phyloP scores from a whole-genome alignment of 2,329 filamentous ascomycete genomes.

The Aureobasidium sp. region DNA sequence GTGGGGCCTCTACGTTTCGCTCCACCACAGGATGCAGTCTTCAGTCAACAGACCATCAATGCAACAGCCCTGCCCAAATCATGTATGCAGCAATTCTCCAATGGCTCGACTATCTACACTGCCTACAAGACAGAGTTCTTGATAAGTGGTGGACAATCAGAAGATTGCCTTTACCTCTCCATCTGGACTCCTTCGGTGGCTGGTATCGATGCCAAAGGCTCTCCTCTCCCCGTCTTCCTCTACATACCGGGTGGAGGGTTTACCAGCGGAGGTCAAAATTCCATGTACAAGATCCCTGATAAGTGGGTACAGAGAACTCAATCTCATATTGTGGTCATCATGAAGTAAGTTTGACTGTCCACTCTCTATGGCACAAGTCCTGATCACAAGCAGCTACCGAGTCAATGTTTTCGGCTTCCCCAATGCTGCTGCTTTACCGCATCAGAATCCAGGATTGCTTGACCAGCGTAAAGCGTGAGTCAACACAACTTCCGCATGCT shows the following conservation, averaged over 20 bases:
- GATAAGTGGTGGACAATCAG: conserved; percentile 20
- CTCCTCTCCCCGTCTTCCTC: conserved; percentile 36
- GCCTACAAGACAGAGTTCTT: conserved; percentile 15
- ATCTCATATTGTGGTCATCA: conserved; percentile 33
- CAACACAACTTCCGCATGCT: neutral
- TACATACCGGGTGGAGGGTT: conserved; percentile 42
- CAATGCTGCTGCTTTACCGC: neutral
- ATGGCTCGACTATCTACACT: conserved; percentile 14
- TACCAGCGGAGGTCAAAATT: conserved; percentile 34
- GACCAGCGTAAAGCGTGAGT: conserved; percentile 28
- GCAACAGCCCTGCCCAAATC: conserved; percentile 15
- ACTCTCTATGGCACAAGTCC: neutral
- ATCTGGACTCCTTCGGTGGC: conserved; percentile 35
- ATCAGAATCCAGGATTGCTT: conserved; percentile 31
- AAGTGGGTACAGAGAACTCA: conserved; percentile 27
- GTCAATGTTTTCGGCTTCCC: conserved; percentile 4
- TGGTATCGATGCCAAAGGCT: conserved; percentile 10
- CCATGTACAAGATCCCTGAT: conserved; percentile 38
- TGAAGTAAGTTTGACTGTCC: conserved; percentile 20
- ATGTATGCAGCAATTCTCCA: conserved; percentile 18
- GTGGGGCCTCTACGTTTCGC: neutral
- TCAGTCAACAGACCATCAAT: neutral
- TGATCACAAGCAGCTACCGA: neutral
- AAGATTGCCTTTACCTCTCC: conserved; percentile 40
- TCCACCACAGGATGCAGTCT: neutral